Base-by-base conservation (phyloP, 371 early-diverging fungal genomes). In the Dinochytrium kinnereticum region DNA sequence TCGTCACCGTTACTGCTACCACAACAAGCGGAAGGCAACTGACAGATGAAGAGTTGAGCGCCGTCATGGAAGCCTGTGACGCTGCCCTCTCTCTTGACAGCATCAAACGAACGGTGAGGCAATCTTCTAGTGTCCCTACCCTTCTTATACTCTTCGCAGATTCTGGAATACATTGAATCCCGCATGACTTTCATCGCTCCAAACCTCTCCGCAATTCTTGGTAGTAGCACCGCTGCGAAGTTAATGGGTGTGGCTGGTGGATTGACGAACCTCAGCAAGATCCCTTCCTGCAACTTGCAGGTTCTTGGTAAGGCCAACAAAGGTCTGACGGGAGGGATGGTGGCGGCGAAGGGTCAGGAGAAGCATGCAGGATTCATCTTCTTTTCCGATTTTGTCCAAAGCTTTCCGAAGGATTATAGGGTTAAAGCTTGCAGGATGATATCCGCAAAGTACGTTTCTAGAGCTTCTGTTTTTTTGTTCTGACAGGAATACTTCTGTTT, bases 101-200 rank as follows among this genome's bases (percentile, higher is more conserved):
- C 13, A 91, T 91, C 1, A 80, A 83, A 5, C 85, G 90, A 67
- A 84, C 83, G 70, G 91, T 88, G 36, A 40, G 78, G 19, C 49
- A 51, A 1, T 44, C 26, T 67, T 59, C 33, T 13, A 19, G 53
- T 34, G 24, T 15, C 37, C 17, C 39, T 37, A 31, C 37, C 55
- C 30, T 39, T 2, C n/a, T n/a, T n/a, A n/a, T n/a, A 44, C 21
- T 40, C 31, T 73, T 19, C 31, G 30, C 64, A 91, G 89, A 91
- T 98, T 40, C 86, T 94, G 57, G 89, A 84, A 44, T 98, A 95
- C 83, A 95, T 98, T 24, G 95, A 95, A 78, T 93, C 96, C 0
- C 87, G 96, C 17, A 94, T 98, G 95, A 86, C 87, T 0, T 85
- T 95, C 40, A 93, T 98, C 75, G 98, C 99, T 1, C 99, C 99